Conservation (phyloP, 2,329 filamentous ascomycete genomes). For the Alternaria incomplexa region DNA sequence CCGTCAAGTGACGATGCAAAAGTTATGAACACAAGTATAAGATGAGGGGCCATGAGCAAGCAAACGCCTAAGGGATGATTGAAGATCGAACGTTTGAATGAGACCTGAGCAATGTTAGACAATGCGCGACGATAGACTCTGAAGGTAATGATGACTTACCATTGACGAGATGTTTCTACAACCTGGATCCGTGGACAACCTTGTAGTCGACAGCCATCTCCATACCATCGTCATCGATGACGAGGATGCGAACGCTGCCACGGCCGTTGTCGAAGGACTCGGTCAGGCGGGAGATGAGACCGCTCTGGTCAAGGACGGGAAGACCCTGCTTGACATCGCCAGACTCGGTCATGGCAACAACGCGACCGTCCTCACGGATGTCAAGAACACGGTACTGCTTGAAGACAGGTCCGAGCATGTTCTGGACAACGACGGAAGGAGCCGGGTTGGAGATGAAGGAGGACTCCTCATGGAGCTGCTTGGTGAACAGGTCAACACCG, state of each 20-base stretch:
- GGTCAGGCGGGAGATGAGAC: slow-evolving; percentile 79
- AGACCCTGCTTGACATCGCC: slow-evolving; percentile 98
- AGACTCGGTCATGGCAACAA: slow-evolving; percentile 98
- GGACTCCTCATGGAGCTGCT: slow-evolving; percentile 98
- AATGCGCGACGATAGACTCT: neutral
- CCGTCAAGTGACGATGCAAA: slow-evolving; percentile 36
- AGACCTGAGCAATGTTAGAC: slow-evolving; percentile 31
- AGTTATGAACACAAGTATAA: slow-evolving; percentile 49
- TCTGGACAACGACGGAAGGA: slow-evolving; percentile 96
- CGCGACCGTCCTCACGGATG: slow-evolving; percentile 79
- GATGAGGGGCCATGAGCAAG: slow-evolving; percentile 36
- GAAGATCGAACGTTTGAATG: slow-evolving; percentile 37
- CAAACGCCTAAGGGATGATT: slow-evolving; percentile 43
- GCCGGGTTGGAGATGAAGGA: slow-evolving; percentile 97
- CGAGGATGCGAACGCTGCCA: slow-evolving; percentile 91
- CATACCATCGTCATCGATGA: slow-evolving; percentile 89
- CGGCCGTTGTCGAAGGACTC: slow-evolving; percentile 89
- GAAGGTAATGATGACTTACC: slow-evolving; percentile 25
- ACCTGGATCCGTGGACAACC: slow-evolving; percentile 82
- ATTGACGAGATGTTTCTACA: slow-evolving; percentile 56
- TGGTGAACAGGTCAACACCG: slow-evolving; percentile 99
- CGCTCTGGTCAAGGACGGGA: slow-evolving; percentile 92
- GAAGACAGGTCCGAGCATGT: slow-evolving; percentile 99
- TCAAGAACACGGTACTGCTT: slow-evolving; percentile 99
- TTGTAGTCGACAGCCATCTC: slow-evolving; percentile 99